phyloP scores from a whole-genome alignment of 2,329 filamentous ascomycete genomes.

The Neofusicoccum kwambonambiense region DNA sequence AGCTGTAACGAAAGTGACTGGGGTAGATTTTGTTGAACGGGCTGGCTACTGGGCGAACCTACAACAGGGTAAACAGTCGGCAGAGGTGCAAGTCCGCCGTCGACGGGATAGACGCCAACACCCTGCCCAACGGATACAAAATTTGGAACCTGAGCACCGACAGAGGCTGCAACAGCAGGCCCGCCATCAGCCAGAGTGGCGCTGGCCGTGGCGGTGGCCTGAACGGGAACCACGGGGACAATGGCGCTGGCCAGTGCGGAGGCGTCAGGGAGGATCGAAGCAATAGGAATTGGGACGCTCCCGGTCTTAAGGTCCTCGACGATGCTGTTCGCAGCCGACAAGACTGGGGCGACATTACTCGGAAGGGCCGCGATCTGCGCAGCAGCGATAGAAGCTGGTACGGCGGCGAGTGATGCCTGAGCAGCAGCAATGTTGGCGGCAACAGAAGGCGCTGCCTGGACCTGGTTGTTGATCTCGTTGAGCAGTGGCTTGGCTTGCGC shows the following conservation, averaged over 20 bases:
- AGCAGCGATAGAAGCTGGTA: background rate
- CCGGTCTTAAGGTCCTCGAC: background rate
- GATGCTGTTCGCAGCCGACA: background rate
- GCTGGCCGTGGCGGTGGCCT: background rate
- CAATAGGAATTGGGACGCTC: background rate
- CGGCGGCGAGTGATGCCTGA: background rate
- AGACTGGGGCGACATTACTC: background rate
- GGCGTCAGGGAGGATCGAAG: background rate
- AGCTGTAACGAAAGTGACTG: too few species aligned
- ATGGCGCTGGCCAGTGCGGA: background rate
- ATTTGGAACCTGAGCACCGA: background rate
- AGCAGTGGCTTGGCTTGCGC: slow-evolving; percentile 4
- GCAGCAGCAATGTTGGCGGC: background rate
- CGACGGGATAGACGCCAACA: background rate
- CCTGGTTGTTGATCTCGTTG: background rate
- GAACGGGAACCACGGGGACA: background rate
- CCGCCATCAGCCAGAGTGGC: background rate
- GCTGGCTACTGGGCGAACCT: background rate
- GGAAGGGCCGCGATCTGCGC: background rate
- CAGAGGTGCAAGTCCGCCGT: background rate
- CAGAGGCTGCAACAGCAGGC: background rate
- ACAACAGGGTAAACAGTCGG: background rate
- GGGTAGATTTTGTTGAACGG: background rate
- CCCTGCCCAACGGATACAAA: background rate
- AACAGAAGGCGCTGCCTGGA: background rate